Base-by-base conservation (phyloP, 768 basidiomycete species). In the Mycena chlorophos region DNA sequence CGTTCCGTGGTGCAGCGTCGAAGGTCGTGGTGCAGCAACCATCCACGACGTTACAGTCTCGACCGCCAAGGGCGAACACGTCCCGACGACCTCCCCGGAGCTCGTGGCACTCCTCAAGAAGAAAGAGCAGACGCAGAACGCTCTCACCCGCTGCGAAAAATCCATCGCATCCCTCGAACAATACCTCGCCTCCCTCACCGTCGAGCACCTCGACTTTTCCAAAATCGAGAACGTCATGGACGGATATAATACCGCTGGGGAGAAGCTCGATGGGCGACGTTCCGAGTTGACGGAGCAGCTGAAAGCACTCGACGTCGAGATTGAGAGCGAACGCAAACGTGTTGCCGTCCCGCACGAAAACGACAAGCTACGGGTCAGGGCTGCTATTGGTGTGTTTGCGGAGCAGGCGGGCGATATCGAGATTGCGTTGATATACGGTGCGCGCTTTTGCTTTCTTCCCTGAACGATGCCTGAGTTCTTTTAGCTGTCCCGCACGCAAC, bases 21-120 rank as follows among this genome's bases (percentile, higher is more conserved):
- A 79, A 66, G 78, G 78, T 10, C 62, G 70, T 19, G 76, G 78
- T n/a, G 60, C 66, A 37, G 78, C 76, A 4, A 78, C 74, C 0
- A 79, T 80, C 39, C 76, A 79, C 45, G 78, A 79, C 54, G 77
- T 79, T 1, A 69, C 72, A 16, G 55, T 77, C 2, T 45, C 64
- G 4, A 16, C 39, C 8, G 61, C 62, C 16, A 42, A 34, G 10
- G 55, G 40, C 3, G 48, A 45, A 23, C 38, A 37, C 31, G 27
- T 50, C 2, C 6, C 46, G 1, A 65, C 54, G 6, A 64, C 71
- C 1, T 74, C 74, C 0, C 62, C 68, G 0, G 58, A 52, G 3
- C 63, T 76, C 12, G 37, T 54, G 1, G 67, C 49, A 0, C 68
- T 78, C 1, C 17, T 61, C 20, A 19, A 46, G 0, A 68, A 66